Base-by-base conservation (phyloP, 306 rosid genomes). In the Malus fusca region DNA sequence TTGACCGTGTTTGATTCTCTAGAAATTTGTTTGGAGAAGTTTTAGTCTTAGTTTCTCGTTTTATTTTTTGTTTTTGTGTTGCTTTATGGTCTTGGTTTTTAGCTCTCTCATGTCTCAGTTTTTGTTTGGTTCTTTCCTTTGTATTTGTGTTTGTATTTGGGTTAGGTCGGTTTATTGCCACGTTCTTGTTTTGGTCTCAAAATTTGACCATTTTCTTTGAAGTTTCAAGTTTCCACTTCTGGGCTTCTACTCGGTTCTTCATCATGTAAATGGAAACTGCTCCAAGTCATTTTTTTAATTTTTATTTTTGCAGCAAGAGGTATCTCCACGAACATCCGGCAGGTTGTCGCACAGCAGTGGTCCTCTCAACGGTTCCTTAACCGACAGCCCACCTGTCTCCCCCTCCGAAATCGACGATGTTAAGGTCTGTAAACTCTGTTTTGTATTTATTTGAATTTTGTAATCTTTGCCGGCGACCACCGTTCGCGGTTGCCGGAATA, bases 291-390 rank as follows among this genome's bases (percentile, higher is more conserved):
- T 48, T 15, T 15, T 48, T 6, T n/a, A 22, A 52, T 35, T 37
- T 35, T 37, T 37, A 7, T 1, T 6, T 37, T 37, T 14, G 71
- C 85, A 90, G 92, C 92, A 95, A 81, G 99, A 95, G 18, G 89
- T 86, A 0, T 95, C 99, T 5, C 97, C 99, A 23, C 82, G 97
- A 65, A 95, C 97, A 18, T 95, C 97, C 55, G 98, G 98, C 28
- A 80, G 99, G 79, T 85, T 92, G 53, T 92, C 98, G 5, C 96
- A 95, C 52, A 95, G 99, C 69, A 92, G 97, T 68, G 99, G 97
- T 18, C 97, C 97, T 79, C 97, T 95, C n/a, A 94, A 90, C 76
- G 97, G 97, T 60, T 93, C 96, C 51, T 77, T 89, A 17, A 90
- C 93, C 66, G 97, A 92, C 74, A 95, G 96, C 31, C 97, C 97